Evolutionary conservation across 495 filamentous ascomycete genomes (phyloP), one percentile per base, ranked within the genome.

Genomic region (Podospora sp.): DNA sequence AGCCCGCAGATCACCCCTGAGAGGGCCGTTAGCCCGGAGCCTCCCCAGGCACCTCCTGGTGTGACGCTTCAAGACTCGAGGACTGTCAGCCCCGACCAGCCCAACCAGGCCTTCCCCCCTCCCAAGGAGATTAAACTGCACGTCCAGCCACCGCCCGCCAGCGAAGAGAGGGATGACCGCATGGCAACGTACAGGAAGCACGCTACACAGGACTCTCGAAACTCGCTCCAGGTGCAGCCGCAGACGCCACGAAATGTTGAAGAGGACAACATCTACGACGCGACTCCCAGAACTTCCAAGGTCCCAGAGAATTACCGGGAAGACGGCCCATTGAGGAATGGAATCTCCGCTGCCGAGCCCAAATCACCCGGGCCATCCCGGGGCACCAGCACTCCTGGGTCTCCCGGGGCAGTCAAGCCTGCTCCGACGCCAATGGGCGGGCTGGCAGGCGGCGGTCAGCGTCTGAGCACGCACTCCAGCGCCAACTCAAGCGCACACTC

Each of bases 221-320:
- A 21, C 50, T 65, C 63, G 33, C 63, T 65, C 29, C 51, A 56
- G 21, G 63, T 65, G 8, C 51, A 57, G 29, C 51, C 63, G 12
- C 51, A 57, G 24, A 57, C 63, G 9, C 51, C 63, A 14, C 62
- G 52, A 24, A 61, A 64, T 55, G 69, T 69, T 2, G 70, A 60
- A 0, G 77, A 79, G 14, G 76, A 80, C 1, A 80, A 83, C 52
- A 76, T 84, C 8, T 82, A 83, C 61, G 77, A 81, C 40, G 81
- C 81, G 0, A 83, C 81, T 21, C 81, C 81, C 11, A 68, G 79
- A 7, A 65, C 68, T 26, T 75, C 74, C 27, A 65, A n/a, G 26
- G 53, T 70, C 16, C 60, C 21, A 3, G 59, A 66, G 1, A 61
- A 65, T 3, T 65, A 65, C 52, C 63, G 52, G n/a, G 63, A 65